These are phyloP conservation scores for Aspergillus sclerotiicarbonarius DNA, from an alignment of 495 filamentous ascomycete genomes.

Conservation along the genomic window DNA sequence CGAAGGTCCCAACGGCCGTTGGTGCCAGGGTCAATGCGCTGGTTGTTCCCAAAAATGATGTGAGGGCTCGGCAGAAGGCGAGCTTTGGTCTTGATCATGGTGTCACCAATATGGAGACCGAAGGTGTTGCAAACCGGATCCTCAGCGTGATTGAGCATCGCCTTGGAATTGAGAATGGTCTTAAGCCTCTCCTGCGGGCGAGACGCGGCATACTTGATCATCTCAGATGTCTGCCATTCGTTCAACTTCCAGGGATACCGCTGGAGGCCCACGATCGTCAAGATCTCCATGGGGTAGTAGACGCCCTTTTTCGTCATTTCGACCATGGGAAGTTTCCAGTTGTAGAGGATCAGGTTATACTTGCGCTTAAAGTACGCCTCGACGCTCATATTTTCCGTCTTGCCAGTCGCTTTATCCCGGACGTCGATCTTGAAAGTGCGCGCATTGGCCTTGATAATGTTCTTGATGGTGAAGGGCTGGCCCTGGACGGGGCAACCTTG, in stretches of 20 bases:
- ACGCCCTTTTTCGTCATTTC: constrained; percentile 63
- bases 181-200: constrained; percentile 60
- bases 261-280: constrained; percentile 62
- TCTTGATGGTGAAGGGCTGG: constrained; percentile 62
- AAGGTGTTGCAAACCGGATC: constrained; percentile 69
- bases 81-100: constrained; percentile 64
- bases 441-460: constrained; percentile 54
- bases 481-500: constrained; percentile 42
- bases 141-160: constrained; percentile 61
- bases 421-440: constrained; percentile 57
- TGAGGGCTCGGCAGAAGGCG: constrained; percentile 69
- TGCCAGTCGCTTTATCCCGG: constrained; percentile 48
- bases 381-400: constrained; percentile 46
- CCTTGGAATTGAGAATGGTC: constrained; percentile 63
- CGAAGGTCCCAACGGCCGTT: constrained; percentile 84
- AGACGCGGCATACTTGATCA: constrained; percentile 84
- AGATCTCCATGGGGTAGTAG: constrained; percentile 75
- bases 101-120: constrained; percentile 61
- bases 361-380: constrained; percentile 64
- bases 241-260: constrained; percentile 78
- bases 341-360: constrained; percentile 59
- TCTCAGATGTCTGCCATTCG: constrained; percentile 61
- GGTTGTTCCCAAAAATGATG: constrained; percentile 57
- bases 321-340: constrained; percentile 64
- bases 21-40: constrained; percentile 51